phyloP scores from a whole-genome alignment of 1,284 basidiomycete species.

The Austroboletus rostrupii region DNA sequence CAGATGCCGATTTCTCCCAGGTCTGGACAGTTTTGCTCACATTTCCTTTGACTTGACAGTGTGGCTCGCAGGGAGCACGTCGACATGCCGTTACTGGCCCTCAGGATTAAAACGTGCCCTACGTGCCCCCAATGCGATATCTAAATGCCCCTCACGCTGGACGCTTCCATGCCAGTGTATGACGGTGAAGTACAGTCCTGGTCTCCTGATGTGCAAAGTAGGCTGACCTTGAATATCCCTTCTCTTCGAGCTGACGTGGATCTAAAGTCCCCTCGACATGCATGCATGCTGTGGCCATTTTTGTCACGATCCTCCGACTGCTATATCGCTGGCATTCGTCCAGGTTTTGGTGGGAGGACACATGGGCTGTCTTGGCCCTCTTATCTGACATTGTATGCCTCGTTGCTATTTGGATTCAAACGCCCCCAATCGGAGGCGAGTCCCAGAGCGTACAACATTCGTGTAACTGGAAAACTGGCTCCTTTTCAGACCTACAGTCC shows the following conservation, averaged over 20 bases:
- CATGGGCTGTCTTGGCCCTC: conserved; percentile 24
- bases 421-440: conserved; percentile 1
- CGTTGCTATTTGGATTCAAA: conserved; percentile 17
- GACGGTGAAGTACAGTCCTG: conserved; percentile 1
- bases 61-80: background rate
- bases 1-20: background rate
- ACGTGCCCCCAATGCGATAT: background rate
- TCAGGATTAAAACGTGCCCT: background rate
- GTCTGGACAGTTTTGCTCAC: background rate
- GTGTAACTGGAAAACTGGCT: background rate
- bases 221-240: background rate
- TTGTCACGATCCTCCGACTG: conserved; percentile 18
- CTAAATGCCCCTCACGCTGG: background rate
- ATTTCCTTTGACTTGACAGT: background rate
- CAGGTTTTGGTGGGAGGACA: conserved; percentile 25
- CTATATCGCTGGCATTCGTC: conserved; percentile 18
- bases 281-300: conserved; percentile 15
- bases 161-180: background rate
- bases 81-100: background rate
- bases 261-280: conserved; percentile 18
- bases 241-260: background rate
- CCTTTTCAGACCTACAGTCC: background rate
- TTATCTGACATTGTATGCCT: conserved; percentile 20
- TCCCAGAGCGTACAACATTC: background rate
- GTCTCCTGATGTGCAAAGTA: conserved; percentile 12